A percentile compares a stretch with the other conserved stretches of the same genome.
phyloP scores from a whole-genome alignment of 192 early-diverging fungal species.

The Rhizophagus sp. region DNA sequence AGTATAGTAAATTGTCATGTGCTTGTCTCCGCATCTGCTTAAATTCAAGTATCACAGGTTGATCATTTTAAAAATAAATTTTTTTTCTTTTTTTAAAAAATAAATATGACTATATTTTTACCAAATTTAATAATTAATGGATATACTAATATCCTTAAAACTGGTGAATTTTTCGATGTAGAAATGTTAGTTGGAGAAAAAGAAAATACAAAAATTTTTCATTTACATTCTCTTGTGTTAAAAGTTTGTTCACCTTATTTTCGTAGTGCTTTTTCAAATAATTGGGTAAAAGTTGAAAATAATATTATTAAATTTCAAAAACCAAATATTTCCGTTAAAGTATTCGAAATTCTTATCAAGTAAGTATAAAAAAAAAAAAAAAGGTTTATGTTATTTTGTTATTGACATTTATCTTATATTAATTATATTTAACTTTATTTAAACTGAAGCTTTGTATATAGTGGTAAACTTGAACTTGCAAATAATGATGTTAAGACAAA shows the following conservation, averaged over 20 bases:
- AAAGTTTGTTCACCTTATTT: slow-evolving; percentile 5
- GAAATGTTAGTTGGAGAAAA: neutral
- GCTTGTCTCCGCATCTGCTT: too few species aligned
- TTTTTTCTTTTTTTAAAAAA: too few species aligned
- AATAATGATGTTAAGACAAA: neutral
- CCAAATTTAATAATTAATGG: neutral
- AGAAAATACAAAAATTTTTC: neutral
- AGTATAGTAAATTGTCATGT: too few species aligned
- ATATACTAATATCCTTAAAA: neutral
- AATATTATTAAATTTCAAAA: too few species aligned
- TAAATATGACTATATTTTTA: too few species aligned
- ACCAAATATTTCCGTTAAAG: too few species aligned
- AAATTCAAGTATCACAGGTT: too few species aligned
- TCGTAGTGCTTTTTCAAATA: neutral
- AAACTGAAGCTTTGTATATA: too few species aligned
- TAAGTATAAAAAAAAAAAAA: neutral
- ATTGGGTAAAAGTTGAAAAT: neutral
- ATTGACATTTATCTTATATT: too few species aligned
- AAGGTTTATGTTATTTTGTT: too few species aligned
- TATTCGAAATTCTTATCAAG: neutral
- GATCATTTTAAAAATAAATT: too few species aligned
- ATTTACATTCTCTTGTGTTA: neutral
- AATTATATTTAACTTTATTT: too few species aligned
- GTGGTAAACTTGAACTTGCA: neutral
- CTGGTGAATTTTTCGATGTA: neutral